phyloP scores from a whole-genome alignment of 1,139 yeast species.

The Candida sanyaensis region DNA sequence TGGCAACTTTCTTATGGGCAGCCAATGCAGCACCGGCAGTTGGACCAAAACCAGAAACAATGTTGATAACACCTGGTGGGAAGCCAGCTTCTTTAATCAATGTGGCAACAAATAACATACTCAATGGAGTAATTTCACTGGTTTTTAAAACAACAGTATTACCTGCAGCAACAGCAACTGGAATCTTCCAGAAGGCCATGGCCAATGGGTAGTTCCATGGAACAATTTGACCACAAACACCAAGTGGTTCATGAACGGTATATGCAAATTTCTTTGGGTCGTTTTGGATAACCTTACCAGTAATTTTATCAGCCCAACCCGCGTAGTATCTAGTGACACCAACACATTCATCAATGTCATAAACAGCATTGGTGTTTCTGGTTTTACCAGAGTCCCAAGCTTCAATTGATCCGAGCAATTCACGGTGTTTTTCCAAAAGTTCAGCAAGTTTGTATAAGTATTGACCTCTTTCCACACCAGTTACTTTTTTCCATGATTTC shows the following conservation, averaged over 20 bases:
- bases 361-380: constrained; percentile 46
- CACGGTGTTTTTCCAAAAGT: constrained; percentile 56
- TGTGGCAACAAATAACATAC: constrained; percentile 56
- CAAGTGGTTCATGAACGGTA: constrained; percentile 80
- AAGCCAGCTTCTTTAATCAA: constrained; percentile 65
- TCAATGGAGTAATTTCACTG: constrained; percentile 67
- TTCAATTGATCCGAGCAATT: constrained; percentile 65
- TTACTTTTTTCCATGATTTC: constrained; percentile 48
- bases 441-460: constrained; percentile 62
- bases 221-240: constrained; percentile 77
- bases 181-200: constrained; percentile 63
- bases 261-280: constrained; percentile 71
- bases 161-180: constrained; percentile 71
- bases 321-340: constrained; percentile 69
- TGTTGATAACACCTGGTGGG: constrained; percentile 70
- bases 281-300: constrained; percentile 68
- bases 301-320: constrained; percentile 82
- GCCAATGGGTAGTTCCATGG: constrained; percentile 67
- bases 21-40: constrained; percentile 62
- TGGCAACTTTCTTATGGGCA: constrained; percentile 54
- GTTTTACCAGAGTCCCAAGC: constrained; percentile 85
- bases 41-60: constrained; percentile 58
- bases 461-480: constrained; percentile 55
- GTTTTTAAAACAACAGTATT: constrained; percentile 65
- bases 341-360: constrained; percentile 63